Evolutionary conservation across 129 eudicot genomes (phyloP).

Genomic region (Lactuca saligna): DNA sequence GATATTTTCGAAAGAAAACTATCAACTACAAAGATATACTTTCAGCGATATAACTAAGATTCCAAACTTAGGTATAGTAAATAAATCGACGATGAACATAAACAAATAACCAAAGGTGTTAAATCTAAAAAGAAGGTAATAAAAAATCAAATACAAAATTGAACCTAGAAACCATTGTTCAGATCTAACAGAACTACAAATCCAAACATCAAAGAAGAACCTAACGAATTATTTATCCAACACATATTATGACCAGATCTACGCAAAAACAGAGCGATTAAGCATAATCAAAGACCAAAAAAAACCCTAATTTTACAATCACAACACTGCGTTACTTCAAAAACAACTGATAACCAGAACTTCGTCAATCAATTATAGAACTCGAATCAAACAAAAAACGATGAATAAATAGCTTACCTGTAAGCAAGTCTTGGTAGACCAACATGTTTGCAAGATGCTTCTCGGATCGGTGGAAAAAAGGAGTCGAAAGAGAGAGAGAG

Average conservation of each 20-base stretch:
- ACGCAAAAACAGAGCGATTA: neutral
- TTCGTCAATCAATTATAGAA: neutral
- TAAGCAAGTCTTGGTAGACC: slow-evolving; percentile 59
- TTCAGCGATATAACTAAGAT: too few relatives aligned
- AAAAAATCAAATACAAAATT: neutral
- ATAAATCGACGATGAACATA: neutral
- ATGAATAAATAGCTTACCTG: slow-evolving; percentile 36
- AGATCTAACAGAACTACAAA: slow-evolving; percentile 30
- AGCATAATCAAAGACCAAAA: neutral
- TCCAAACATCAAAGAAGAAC: slow-evolving; percentile 7
- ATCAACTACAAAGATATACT: neutral
- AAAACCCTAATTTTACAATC: neutral
- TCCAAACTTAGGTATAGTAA: neutral
- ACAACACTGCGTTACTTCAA: neutral
- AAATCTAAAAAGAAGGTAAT: neutral
- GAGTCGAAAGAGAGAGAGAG: slow-evolving; percentile 6
- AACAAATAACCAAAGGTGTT: neutral
- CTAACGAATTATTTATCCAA: neutral
- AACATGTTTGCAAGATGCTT: slow-evolving; percentile 51
- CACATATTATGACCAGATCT: slow-evolving; percentile 8
- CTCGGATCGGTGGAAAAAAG: slow-evolving; percentile 21
- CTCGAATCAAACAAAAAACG: neutral
- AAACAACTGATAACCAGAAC: neutral
- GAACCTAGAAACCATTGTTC: slow-evolving; percentile 12
- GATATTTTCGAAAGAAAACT: neutral